Evolutionary conservation across 164 flowering plant species (phyloP).

Genomic region (Tetracentron sinense): DNA sequence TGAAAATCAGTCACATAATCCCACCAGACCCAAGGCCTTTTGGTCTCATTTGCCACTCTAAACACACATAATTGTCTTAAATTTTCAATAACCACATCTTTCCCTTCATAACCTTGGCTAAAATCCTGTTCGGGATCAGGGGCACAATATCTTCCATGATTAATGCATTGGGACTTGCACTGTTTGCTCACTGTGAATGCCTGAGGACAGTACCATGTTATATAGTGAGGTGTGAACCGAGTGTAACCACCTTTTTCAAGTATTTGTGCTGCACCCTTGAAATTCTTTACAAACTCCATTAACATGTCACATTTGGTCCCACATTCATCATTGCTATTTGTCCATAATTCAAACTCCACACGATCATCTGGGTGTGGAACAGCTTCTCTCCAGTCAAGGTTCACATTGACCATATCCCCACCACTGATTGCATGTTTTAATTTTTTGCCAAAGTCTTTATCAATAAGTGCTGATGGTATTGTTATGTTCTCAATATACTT

Average conservation of each 20-base stretch:
- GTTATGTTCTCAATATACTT: conserved; percentile 82
- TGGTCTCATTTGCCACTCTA: too few relatives aligned
- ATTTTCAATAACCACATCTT: conserved; percentile 88
- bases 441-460: conserved; percentile 65
- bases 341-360: conserved; percentile 97
- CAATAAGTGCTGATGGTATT: conserved; percentile 90
- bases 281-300: conserved; percentile 83
- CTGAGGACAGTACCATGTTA: conserved; percentile 97
- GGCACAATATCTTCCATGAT: conserved; percentile 96
- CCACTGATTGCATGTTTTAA: conserved; percentile 56
- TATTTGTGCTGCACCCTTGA: conserved; percentile 90
- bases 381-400: conserved; percentile 98
- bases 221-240: conserved; percentile 95
- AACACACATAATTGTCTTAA: too few relatives aligned
- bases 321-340: conserved; percentile 98
- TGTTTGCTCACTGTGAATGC: conserved; percentile 83
- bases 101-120: conserved; percentile 87
- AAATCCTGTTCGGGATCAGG: conserved; percentile 99
- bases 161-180: conserved; percentile 93
- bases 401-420: conserved; percentile 93
- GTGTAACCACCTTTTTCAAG: conserved; percentile 92
- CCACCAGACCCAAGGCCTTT: conserved; percentile 97
- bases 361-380: conserved; percentile 98
- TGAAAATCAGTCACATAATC: conserved; percentile 97
- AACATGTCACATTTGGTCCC: conserved; percentile 90